A percentile compares a stretch with the other conserved stretches of the same genome.
Conservation (phyloP, 2,329 filamentous ascomycete species). For the Claviceps quebecensis region DNA sequence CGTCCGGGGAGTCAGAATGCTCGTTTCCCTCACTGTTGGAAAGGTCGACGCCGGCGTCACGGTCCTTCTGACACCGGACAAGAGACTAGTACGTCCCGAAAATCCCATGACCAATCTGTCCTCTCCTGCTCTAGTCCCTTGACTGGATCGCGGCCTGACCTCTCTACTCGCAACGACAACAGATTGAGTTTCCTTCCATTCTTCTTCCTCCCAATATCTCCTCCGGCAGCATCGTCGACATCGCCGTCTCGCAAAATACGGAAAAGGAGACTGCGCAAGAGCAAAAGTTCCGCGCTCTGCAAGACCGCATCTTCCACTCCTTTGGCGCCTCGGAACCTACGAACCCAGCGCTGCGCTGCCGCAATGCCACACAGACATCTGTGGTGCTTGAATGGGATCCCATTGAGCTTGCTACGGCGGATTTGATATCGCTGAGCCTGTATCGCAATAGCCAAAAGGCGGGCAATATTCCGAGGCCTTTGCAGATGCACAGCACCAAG, state of each 20-base stretch:
- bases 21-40: conserved; percentile 94
- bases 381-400: conserved; percentile 98
- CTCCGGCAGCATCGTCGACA: conserved; percentile 94
- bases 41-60: conserved; percentile 99
- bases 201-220: conserved; percentile 90
- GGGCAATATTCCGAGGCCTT: conserved; percentile 78
- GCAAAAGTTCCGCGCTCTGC: conserved; percentile 67
- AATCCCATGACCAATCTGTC: background rate
- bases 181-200: conserved; percentile 99
- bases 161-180: conserved; percentile 3
- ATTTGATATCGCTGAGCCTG: conserved; percentile 74
- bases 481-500: conserved; percentile 87
- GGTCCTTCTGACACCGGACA: conserved; percentile 90
- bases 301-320: conserved; percentile 71
- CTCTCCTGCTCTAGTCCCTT: too few relatives aligned
- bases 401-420: conserved; percentile 81
- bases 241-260: conserved; percentile 80
- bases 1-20: conserved; percentile 42
- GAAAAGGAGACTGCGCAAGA: conserved; percentile 62
- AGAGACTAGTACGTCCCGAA: conserved; percentile 56
- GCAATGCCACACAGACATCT: conserved; percentile 96
- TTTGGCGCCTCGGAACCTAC: conserved; percentile 72
- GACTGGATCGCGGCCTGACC: background rate
- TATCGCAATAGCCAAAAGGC: conserved; percentile 96
- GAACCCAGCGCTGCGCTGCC: conserved; percentile 70